Evolutionary conservation across 257 asterid species (phyloP), one percentile per base, ranked within the genome.

Genomic region (Eucommia ulmoides): DNA sequence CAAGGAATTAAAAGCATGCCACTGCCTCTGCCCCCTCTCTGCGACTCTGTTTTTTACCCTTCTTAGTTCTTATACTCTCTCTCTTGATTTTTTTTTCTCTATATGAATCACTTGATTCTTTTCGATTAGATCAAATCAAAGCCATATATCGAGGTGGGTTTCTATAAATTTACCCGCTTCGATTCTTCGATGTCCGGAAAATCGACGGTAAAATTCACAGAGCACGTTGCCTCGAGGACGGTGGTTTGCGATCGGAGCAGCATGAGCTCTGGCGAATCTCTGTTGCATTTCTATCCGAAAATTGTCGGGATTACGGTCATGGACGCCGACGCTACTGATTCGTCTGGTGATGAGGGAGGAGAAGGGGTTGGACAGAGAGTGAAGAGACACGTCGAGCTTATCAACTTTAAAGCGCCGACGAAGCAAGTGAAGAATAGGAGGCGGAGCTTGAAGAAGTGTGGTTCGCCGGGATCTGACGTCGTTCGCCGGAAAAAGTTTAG

Each of bases 351-450:
- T 50, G 81, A 70, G n/a, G 77, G 67, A 1, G 69, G 51, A 2
- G 46, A 56, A 19, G 9, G 22, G 15, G 23, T 38, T 22, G 22
- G 23, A 1, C 68, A 63, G 51, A 66, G 80, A 58, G 68, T 75
- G 22, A 75, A 72, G 33, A 55, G 93, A 20, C 83, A 81, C 69
- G 82, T 84, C 41, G 60, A 70, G 51, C 73, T 78, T 62, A 81
- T 84, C 66, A 80, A 45, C 48, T 65, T n/a, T 35, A 29, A 62
- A 7, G 48, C 54, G 10, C 15, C 49, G 9, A 44, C 20, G 3
- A 49, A 38, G 33, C 41, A 12, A 1, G 72, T 22, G 44, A 19
- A 2, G 24, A 35, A 18, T 18, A 61, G 29, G 19, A 76, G 65
- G 45, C 57, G 74, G 24, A 45, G 49, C 35, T 20, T 22, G 19